Conservation (phyloP, 495 filamentous ascomycete genomes). For the Lichina pygmaea region DNA sequence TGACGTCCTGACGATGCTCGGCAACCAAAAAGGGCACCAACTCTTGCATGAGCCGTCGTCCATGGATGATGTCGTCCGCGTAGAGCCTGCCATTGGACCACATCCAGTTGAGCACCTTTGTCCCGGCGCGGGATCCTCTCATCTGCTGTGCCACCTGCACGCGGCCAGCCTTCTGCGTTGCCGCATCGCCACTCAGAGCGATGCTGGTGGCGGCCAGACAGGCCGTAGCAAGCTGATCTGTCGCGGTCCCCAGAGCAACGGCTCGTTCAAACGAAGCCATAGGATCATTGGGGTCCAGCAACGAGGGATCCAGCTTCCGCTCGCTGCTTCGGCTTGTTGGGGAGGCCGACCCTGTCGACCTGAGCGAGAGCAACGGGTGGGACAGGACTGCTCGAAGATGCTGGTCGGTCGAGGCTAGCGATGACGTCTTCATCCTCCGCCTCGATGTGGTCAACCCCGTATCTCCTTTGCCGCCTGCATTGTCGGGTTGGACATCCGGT, state of each 20-base stretch:
- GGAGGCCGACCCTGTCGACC: not conserved
- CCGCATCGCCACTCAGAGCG: not conserved
- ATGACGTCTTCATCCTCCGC: slow-evolving; percentile 1
- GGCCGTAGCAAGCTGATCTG: slow-evolving; percentile 2
- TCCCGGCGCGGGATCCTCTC: slow-evolving; percentile 14
- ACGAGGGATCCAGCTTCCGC: not conserved
- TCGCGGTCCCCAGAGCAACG: slow-evolving; percentile 13
- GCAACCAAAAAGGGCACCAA: slow-evolving; percentile 22
- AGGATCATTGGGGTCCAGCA: slow-evolving; percentile 4
- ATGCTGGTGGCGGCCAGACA: slow-evolving; percentile 6
- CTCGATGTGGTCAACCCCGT: not conserved
- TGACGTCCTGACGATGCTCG: slow-evolving; percentile 18
- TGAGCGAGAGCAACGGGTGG: slow-evolving; percentile 29
- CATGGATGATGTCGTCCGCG: slow-evolving; percentile 11
- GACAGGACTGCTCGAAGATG: slow-evolving; percentile 40
- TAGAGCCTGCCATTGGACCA: slow-evolving; percentile 19
- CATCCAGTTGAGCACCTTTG: slow-evolving; percentile 22
- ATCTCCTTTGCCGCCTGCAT: slow-evolving; percentile 8
- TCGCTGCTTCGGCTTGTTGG: not conserved
- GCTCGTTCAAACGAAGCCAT: slow-evolving; percentile 15
- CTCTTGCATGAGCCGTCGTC: slow-evolving; percentile 9
- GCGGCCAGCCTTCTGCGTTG: slow-evolving; percentile 9
- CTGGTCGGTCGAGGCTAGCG: slow-evolving; percentile 14
- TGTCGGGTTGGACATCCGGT: slow-evolving; percentile 9
- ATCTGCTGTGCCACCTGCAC: slow-evolving; percentile 11